phyloP scores from a whole-genome alignment of 2,329 filamentous ascomycete genomes.

The Diaporthe humulicola region DNA sequence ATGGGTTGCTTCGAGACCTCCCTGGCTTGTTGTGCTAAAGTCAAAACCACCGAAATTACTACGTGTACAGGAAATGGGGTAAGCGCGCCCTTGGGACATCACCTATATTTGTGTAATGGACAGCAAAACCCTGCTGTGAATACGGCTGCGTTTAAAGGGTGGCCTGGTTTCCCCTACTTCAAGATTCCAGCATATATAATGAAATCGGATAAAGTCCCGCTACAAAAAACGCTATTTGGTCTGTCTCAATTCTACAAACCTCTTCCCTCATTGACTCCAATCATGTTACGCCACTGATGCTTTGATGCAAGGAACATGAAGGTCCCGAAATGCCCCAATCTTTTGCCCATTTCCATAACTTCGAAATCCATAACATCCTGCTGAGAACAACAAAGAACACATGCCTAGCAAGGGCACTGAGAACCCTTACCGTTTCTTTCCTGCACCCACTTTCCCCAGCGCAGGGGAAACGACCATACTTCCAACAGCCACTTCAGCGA shows the following conservation, averaged over 20 bases:
- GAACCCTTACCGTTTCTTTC: conserved; percentile 27
- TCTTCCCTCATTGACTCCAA: neutral
- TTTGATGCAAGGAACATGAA: neutral
- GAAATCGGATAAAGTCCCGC: neutral
- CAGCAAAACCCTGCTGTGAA: neutral
- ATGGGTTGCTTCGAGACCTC: neutral
- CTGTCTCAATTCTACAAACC: neutral
- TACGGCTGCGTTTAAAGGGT: neutral
- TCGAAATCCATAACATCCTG: neutral
- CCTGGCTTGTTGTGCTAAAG: neutral
- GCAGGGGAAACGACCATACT: conserved; percentile 43
- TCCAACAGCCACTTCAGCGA: conserved; percentile 44
- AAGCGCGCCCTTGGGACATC: neutral
- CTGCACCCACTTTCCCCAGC: conserved; percentile 10
- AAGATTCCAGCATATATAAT: neutral
- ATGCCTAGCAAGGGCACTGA: neutral
- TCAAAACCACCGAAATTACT: neutral
- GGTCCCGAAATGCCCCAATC: neutral
- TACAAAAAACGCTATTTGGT: neutral
- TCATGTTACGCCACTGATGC: neutral
- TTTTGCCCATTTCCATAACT: neutral
- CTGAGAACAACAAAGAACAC: too few species aligned
- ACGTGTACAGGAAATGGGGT: neutral
- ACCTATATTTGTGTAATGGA: neutral
- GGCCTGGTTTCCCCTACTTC: neutral